Percentiles rank a stretch among this genome's conserved stretches.
Evolutionary conservation across 495 filamentous ascomycete species (phyloP).

Genomic region (Sphaerosporella brunnea): DNA sequence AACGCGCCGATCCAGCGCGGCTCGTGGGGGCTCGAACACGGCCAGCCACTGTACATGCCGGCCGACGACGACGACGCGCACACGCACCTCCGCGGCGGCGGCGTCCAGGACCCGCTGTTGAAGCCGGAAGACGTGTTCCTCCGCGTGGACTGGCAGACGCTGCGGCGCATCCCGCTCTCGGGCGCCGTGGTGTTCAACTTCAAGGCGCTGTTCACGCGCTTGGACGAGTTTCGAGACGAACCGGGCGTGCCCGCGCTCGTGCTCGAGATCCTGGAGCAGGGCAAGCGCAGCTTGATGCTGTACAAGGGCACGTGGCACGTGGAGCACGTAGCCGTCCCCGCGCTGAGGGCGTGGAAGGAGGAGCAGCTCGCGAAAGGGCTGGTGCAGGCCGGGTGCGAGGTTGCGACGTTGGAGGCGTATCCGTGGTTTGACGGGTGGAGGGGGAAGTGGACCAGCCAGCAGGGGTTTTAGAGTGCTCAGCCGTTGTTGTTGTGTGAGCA

Average conservation of each 20-base stretch:
- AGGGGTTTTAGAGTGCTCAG: conserved; percentile 50
- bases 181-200: conserved; percentile 74
- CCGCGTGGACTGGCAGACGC: conserved; percentile 86
- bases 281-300: conserved; percentile 56
- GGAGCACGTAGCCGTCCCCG: conserved; percentile 55
- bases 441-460: conserved; percentile 62
- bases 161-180: conserved; percentile 62
- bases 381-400: conserved; percentile 48
- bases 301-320: conserved; percentile 82
- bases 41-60: conserved; percentile 60
- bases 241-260: conserved; percentile 53
- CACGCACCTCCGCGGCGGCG: conserved; percentile 43
- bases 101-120: conserved; percentile 39
- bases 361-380: conserved; percentile 54
- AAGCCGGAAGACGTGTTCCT: conserved; percentile 45
- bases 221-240: conserved; percentile 56
- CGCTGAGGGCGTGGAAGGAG: conserved; percentile 44
- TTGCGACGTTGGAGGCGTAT: conserved; percentile 58
- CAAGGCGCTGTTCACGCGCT: conserved; percentile 71
- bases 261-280: conserved; percentile 49
- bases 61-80: too few relatives aligned
- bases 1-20: conserved; percentile 67
- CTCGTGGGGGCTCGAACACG: conserved; percentile 74
- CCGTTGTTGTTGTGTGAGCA: too few relatives aligned
- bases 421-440: conserved; percentile 73